Evolutionary conservation across 2,329 filamentous ascomycete genomes (phyloP).

Genomic region (Hirsutella rhossiliensis): DNA sequence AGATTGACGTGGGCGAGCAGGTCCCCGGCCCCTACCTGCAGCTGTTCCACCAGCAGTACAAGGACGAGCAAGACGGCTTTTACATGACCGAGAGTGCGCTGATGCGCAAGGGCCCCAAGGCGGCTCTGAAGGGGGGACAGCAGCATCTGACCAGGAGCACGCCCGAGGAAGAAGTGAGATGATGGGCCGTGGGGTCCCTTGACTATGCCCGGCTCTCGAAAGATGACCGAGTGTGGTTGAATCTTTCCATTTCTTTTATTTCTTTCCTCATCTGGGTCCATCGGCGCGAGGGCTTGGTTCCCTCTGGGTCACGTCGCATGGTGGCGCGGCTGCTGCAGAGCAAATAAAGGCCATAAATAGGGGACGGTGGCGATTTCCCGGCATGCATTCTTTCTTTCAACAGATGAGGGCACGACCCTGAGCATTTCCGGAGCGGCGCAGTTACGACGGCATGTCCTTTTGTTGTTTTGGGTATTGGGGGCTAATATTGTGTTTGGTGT

Average conservation of each 20-base stretch:
- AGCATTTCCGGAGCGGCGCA: background rate
- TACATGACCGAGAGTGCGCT: constrained; percentile 23
- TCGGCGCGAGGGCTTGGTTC: too few relatives aligned
- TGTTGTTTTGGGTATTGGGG: background rate
- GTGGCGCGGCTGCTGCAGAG: too few relatives aligned
- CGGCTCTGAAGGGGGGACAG: constrained; percentile 1
- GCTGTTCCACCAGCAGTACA: constrained; percentile 23
- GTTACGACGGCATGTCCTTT: background rate
- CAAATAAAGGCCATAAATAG: too few relatives aligned
- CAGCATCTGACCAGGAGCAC: background rate
- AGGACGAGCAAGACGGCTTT: constrained; percentile 19
- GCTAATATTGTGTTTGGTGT: background rate
- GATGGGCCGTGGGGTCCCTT: too few relatives aligned
- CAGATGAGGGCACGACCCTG: background rate
- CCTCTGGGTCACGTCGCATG: too few relatives aligned
- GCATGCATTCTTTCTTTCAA: too few relatives aligned
- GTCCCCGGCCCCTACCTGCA: constrained; percentile 22
- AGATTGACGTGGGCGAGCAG: constrained; percentile 24
- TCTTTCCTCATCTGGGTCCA: background rate
- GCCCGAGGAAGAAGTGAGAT: background rate
- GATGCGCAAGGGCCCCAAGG: constrained; percentile 12
- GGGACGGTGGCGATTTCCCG: too few relatives aligned
- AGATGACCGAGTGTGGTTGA: background rate
- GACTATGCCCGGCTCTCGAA: background rate
- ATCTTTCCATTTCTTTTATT: background rate